A percentile compares a stretch with the other conserved stretches of the same genome.
Evolutionary conservation across 495 filamentous ascomycete genomes (phyloP).

Genomic region (Cairneyella variabilis): DNA sequence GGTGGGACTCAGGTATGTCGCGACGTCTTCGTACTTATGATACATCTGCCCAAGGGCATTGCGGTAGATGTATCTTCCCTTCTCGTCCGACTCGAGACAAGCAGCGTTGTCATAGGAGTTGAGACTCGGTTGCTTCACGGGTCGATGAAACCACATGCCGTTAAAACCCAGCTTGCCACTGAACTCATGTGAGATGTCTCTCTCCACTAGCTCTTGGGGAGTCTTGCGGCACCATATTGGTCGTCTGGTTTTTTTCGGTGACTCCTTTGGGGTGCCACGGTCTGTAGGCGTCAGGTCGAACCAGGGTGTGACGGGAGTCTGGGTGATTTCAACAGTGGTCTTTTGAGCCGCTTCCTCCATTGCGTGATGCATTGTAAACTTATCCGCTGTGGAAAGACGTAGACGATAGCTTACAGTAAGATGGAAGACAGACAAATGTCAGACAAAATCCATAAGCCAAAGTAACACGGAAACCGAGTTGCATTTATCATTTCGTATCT

Average conservation of each 20-base stretch:
- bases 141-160: background rate
- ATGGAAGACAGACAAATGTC: too few species aligned
- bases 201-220: background rate
- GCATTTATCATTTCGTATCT: too few species aligned
- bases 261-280: background rate
- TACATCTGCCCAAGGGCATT: slow-evolving; percentile 1
- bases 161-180: slow-evolving; percentile 1
- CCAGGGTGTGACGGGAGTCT: background rate
- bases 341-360: too few species aligned
- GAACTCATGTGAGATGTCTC: background rate
- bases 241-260: background rate
- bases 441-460: too few species aligned
- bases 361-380: too few species aligned
- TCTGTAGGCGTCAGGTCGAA: background rate
- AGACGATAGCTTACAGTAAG: too few species aligned
- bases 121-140: background rate
- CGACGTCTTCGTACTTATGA: slow-evolving; percentile 11
- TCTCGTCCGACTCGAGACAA: background rate
- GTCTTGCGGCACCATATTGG: background rate
- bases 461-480: too few species aligned
- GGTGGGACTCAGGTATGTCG: slow-evolving; percentile 13
- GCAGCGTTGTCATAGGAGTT: background rate
- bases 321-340: background rate
- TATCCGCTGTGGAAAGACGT: too few species aligned
- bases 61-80: slow-evolving; percentile 4